These are phyloP conservation scores for Teunomyces stri DNA, from an alignment of 805 yeast genomes.

Conservation along the genomic window DNA sequence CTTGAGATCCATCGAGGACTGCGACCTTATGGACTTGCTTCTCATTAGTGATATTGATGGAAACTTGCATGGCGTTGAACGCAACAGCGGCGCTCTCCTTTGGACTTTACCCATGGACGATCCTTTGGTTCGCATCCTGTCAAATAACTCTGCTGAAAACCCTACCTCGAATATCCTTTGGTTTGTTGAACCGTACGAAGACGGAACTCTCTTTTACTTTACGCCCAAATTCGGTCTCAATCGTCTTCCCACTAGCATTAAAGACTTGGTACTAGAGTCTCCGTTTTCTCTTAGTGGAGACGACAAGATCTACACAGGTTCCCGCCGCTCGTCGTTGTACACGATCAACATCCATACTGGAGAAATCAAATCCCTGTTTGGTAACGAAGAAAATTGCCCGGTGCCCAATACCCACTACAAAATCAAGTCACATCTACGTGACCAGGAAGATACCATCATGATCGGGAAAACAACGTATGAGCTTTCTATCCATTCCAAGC, in stretches of 20 bases:
- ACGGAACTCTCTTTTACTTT: slow-evolving; percentile 81
- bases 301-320: slow-evolving; percentile 87
- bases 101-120: slow-evolving; percentile 74
- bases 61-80: slow-evolving; percentile 72
- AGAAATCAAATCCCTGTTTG: slow-evolving; percentile 66
- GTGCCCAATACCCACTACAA: slow-evolving; percentile 28
- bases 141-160: slow-evolving; percentile 19
- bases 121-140: slow-evolving; percentile 53
- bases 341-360: slow-evolving; percentile 76
- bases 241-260: slow-evolving; percentile 76
- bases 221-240: slow-evolving; percentile 72
- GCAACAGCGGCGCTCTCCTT: slow-evolving; percentile 68
- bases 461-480: slow-evolving; percentile 74
- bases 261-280: slow-evolving; percentile 72
- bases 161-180: slow-evolving; percentile 48
- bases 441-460: slow-evolving; percentile 42
- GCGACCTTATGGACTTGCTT: slow-evolving; percentile 54
- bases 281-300: slow-evolving; percentile 77
- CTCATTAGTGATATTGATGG: slow-evolving; percentile 85
- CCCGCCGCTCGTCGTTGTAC: slow-evolving; percentile 70
- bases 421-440: slow-evolving; percentile 12
- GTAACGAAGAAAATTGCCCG: slow-evolving; percentile 40
- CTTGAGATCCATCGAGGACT: slow-evolving; percentile 42
- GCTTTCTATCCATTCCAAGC: slow-evolving; percentile 70
- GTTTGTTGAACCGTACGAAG: slow-evolving; percentile 89